These are phyloP conservation scores for Fusarium piperis DNA, from an alignment of 2,329 filamentous ascomycete genomes.

Conservation along the genomic window DNA sequence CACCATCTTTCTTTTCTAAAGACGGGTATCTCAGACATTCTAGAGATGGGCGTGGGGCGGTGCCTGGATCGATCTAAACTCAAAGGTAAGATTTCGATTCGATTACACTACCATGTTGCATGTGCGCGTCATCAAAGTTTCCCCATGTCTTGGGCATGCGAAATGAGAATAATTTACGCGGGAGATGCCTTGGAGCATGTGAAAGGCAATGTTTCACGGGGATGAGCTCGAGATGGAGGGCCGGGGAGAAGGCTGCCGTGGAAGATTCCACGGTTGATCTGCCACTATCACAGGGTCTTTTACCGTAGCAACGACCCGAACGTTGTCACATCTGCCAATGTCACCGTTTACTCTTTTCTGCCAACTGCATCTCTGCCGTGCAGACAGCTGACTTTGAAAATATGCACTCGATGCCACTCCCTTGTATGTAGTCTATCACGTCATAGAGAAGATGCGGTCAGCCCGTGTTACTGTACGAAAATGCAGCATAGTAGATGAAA, in stretches of 20 bases:
- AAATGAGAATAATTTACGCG: background rate
- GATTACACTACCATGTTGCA: conserved; percentile 33
- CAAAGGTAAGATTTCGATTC: background rate
- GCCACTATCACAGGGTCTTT: background rate
- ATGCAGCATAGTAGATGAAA: background rate
- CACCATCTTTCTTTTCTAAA: background rate
- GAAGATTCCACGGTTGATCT: conserved; percentile 2
- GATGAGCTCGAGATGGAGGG: background rate
- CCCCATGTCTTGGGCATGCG: conserved; percentile 2
- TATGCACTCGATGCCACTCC: no score
- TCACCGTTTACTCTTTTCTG: background rate
- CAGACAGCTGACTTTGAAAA: background rate
- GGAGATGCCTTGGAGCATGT: background rate
- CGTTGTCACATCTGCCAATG: background rate
- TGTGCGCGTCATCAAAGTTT: conserved; percentile 34
- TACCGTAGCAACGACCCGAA: background rate
- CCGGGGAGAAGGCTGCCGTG: background rate
- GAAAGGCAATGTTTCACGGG: background rate
- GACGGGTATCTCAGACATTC: conserved; percentile 19
- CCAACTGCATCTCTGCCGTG: background rate
- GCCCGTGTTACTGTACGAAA: background rate
- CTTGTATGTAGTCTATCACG: conserved; percentile 16
- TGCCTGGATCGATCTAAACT: conserved; percentile 30
- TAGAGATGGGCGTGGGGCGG: conserved; percentile 15
- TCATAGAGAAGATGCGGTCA: conserved; percentile 20